Conservation (phyloP, 768 basidiomycete species). For the Sutorius australiensis region DNA sequence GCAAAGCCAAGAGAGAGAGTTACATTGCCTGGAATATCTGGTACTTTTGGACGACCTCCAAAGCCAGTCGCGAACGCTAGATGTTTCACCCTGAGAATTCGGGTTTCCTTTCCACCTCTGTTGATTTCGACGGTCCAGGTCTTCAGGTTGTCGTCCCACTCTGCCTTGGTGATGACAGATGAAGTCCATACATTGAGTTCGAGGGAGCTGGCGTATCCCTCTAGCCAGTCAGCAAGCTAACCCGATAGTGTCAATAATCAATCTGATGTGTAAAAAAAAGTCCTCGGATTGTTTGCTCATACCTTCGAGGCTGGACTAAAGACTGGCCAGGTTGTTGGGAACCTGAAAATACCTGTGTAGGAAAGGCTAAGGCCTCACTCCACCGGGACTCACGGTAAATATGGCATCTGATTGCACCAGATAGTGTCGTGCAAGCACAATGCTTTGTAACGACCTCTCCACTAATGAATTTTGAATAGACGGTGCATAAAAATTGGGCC, state of each 20-base stretch:
- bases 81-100: conserved; percentile 42
- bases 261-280: not conserved
- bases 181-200: conserved; percentile 66
- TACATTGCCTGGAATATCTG: conserved; percentile 43
- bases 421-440: conserved; percentile 53
- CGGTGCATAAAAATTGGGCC: too few relatives aligned
- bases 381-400: conserved; percentile 39
- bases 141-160: conserved; percentile 35
- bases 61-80: conserved; percentile 57
- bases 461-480: conserved; percentile 23
- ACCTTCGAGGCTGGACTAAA: conserved; percentile 51
- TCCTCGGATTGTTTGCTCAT: not conserved
- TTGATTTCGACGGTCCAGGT: conserved; percentile 46
- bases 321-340: conserved; percentile 55
- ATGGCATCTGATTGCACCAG: conserved; percentile 56
- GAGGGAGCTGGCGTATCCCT: conserved; percentile 53
- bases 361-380: not conserved
- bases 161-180: conserved; percentile 37
- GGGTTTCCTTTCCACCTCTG: conserved; percentile 32
- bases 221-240: conserved; percentile 65
- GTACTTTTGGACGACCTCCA: conserved; percentile 42
- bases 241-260: not conserved
- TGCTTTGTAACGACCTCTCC: conserved; percentile 57
- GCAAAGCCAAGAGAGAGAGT: not conserved
- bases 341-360: conserved; percentile 31